phyloP scores from a whole-genome alignment of 2,329 filamentous ascomycete species.

The Ascochyta rabiei region DNA sequence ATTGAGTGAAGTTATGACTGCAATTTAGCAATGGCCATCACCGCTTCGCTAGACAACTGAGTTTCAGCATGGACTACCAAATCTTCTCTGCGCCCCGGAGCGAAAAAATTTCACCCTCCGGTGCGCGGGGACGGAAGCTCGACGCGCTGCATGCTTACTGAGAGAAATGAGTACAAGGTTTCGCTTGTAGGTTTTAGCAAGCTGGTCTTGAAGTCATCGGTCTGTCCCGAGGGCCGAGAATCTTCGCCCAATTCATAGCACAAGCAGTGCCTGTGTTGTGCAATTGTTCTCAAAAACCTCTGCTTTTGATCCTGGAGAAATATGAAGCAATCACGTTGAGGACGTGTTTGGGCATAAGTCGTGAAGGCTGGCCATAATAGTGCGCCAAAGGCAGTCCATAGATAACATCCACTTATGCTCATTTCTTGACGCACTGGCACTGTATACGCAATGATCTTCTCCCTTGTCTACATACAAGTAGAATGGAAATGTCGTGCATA shows the following conservation, averaged over 20 bases:
- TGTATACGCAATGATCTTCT: slow-evolving; percentile 4
- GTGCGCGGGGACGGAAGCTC: neutral
- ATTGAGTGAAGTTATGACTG: neutral
- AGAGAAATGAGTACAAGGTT: neutral
- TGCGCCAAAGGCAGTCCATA: neutral
- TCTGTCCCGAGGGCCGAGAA: neutral
- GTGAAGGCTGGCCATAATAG: neutral
- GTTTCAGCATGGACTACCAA: neutral
- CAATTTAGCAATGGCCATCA: neutral
- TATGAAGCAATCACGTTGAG: neutral
- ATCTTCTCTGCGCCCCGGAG: neutral
- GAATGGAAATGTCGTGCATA: neutral
- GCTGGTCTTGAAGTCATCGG: slow-evolving; percentile 1
- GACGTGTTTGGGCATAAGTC: neutral
- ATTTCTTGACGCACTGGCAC: neutral
- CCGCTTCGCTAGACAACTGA: neutral
- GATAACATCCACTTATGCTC: neutral
- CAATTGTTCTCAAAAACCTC: neutral
- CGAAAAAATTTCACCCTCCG: neutral
- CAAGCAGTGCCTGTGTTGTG: neutral
- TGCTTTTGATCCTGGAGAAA: neutral
- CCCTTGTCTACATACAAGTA: slow-evolving; percentile 7
- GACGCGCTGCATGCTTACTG: neutral
- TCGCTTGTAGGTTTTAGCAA: neutral
- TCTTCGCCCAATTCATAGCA: neutral